These are phyloP conservation scores for Echium plantagineum DNA, from an alignment of 257 asterid species.

Conservation along the genomic window DNA sequence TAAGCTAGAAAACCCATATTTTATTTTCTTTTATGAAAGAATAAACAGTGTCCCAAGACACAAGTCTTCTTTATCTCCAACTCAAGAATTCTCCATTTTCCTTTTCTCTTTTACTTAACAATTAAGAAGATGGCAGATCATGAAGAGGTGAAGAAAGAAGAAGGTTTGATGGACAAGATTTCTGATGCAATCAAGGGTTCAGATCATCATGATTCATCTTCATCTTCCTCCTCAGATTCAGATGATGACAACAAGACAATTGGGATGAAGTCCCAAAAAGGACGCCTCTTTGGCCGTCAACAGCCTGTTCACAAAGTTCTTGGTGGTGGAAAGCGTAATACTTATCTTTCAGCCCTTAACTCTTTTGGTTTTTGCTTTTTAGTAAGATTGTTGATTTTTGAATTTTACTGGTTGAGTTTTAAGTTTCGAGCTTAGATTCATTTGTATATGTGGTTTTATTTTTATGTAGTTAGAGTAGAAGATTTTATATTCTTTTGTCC, in stretches of 20 bases:
- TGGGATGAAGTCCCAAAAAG: slow-evolving; percentile 28
- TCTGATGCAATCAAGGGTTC: slow-evolving; percentile 33
- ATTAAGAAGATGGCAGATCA: slow-evolving; percentile 46
- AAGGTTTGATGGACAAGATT: slow-evolving; percentile 43
- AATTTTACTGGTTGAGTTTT: too few relatives aligned
- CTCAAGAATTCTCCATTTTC: too few relatives aligned
- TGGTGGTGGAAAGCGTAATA: slow-evolving; percentile 77
- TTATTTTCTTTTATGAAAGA: too few relatives aligned
- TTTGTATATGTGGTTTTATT: too few relatives aligned
- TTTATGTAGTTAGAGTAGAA: too few relatives aligned
- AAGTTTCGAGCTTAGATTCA: too few relatives aligned
- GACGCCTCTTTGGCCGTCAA: slow-evolving; percentile 69
- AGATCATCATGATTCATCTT: slow-evolving; percentile 4
- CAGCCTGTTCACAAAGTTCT: slow-evolving; percentile 58
- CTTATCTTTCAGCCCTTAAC: neutral
- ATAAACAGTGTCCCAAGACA: neutral
- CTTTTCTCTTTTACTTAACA: too few relatives aligned
- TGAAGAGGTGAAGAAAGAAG: slow-evolving; percentile 44
- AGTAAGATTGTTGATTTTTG: too few relatives aligned
- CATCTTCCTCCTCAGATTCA: slow-evolving; percentile 22
- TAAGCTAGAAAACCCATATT: too few relatives aligned
- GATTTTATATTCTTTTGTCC: too few relatives aligned
- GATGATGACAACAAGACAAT: slow-evolving; percentile 32
- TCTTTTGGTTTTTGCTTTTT: neutral
- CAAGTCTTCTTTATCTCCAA: neutral